phyloP scores from a whole-genome alignment of 2,329 filamentous ascomycete species.

The Calonectria pseudoturangicola region DNA sequence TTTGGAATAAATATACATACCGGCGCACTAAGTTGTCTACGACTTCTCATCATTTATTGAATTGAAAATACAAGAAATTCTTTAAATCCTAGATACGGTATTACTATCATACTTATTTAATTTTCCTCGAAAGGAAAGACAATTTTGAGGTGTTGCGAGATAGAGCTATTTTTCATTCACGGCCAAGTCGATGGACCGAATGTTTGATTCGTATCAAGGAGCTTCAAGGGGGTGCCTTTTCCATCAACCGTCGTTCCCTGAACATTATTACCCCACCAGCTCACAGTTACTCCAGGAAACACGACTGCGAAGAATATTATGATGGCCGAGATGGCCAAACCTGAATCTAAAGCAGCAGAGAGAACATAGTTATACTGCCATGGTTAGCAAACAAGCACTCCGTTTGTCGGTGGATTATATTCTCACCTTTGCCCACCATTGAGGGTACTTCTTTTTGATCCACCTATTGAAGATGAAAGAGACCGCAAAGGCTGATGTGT shows the following conservation, averaged over 20 bases:
- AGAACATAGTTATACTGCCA: slow-evolving; percentile 45
- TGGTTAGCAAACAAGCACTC: background rate
- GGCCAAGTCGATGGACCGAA: slow-evolving; percentile 41
- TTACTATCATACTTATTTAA: too few relatives aligned
- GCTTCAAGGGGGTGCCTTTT: slow-evolving; percentile 35
- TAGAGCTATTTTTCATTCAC: background rate
- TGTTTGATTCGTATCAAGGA: slow-evolving; percentile 30
- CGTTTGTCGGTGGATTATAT: background rate
- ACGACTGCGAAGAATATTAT: slow-evolving; percentile 42
- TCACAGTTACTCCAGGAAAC: slow-evolving; percentile 34
- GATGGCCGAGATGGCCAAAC: slow-evolving; percentile 40
- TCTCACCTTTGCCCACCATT: slow-evolving; percentile 43
- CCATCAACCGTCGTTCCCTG: slow-evolving; percentile 38
- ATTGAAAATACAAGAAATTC: too few relatives aligned
- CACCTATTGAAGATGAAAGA: slow-evolving; percentile 42
- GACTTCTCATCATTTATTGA: too few relatives aligned
- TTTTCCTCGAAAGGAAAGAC: too few relatives aligned
- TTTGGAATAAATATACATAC: too few relatives aligned
- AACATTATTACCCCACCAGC: slow-evolving; percentile 46
- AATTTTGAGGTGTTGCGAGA: too few relatives aligned
- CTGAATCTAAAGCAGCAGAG: slow-evolving; percentile 41
- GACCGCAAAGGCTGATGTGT: slow-evolving; percentile 35
- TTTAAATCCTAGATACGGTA: too few relatives aligned
- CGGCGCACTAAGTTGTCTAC: too few relatives aligned
- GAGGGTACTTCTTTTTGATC: slow-evolving; percentile 39